Evolutionary conservation across 768 basidiomycete species (phyloP).

Genomic region (Auriscalpium orientale): DNA sequence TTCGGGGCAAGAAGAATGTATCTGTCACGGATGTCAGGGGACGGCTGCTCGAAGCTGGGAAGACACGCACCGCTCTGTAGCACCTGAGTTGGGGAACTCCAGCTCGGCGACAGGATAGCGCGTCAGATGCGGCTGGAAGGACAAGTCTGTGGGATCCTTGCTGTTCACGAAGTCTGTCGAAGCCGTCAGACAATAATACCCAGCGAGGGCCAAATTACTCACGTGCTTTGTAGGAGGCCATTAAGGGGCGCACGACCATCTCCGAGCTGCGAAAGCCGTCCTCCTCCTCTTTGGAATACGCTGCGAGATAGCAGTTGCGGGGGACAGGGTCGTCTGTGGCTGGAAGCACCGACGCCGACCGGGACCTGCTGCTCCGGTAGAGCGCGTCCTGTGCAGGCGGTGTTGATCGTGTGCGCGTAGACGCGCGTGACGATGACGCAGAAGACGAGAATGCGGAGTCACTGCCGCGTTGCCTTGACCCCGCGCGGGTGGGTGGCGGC

Average conservation of each 20-base stretch:
- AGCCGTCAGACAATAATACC: not conserved
- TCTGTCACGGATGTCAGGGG: conserved; percentile 27
- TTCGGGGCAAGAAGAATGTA: conserved; percentile 74
- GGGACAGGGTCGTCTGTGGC: conserved; percentile 28
- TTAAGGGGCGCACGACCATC: conserved; percentile 49
- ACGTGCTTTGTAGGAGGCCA: conserved; percentile 69
- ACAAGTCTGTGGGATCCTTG: conserved; percentile 50
- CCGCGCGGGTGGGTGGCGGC: conserved; percentile 8
- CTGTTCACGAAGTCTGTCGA: conserved; percentile 62
- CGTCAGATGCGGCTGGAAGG: conserved; percentile 53
- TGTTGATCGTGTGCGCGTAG: conserved; percentile 18
- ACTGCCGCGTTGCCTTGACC: conserved; percentile 1
- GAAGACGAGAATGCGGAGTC: conserved; percentile 14
- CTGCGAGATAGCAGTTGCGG: conserved; percentile 43
- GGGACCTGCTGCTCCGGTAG: conserved; percentile 43
- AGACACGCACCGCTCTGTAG: conserved; percentile 55
- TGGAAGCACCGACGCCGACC: conserved; percentile 52
- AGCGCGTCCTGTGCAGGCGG: conserved; percentile 17
- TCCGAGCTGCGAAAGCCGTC: conserved; percentile 54
- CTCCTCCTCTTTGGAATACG: conserved; percentile 43
- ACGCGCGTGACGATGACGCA: conserved; percentile 12
- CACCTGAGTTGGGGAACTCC: conserved; percentile 69
- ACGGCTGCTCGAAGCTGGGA: not conserved
- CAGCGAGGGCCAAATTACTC: conserved; percentile 20
- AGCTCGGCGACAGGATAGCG: conserved; percentile 61